phyloP scores from a whole-genome alignment of 164 flowering plant species.

The Tinospora cordifolia region DNA sequence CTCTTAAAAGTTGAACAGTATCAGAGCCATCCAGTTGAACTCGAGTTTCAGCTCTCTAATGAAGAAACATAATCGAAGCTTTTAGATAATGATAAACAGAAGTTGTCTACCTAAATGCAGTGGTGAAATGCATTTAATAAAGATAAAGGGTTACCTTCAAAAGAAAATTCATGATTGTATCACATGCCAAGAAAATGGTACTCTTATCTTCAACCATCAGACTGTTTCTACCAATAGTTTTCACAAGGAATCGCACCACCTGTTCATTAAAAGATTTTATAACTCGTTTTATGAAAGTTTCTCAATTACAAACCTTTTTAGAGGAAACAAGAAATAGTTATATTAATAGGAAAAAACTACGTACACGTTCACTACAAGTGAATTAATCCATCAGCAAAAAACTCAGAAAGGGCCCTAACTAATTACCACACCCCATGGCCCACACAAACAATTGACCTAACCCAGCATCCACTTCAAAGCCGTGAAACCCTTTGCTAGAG shows the following conservation, averaged over 20 bases:
- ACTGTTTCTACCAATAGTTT: slow-evolving; percentile 32
- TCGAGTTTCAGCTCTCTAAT: slow-evolving; percentile 47
- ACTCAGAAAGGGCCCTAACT: no score
- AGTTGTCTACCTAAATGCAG: neutral
- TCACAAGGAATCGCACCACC: slow-evolving; percentile 64
- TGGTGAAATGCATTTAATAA: slow-evolving; percentile 2
- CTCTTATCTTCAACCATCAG: slow-evolving; percentile 33
- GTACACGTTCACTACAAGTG: no score
- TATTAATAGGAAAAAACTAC: no score
- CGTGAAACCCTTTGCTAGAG: no score
- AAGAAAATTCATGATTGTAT: slow-evolving; percentile 71
- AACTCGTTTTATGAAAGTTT: no score
- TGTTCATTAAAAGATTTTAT: slow-evolving; percentile 20
- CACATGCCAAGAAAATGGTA: slow-evolving; percentile 75
- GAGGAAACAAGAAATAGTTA: no score
- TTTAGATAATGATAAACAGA: neutral
- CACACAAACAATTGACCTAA: no score
- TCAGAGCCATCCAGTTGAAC: slow-evolving; percentile 35
- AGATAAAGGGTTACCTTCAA: slow-evolving; percentile 43
- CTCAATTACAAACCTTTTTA: no score
- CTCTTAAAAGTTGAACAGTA: slow-evolving; percentile 45
- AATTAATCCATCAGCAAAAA: no score
- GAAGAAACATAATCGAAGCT: neutral
- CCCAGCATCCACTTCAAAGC: no score
- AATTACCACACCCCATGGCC: no score